Evolutionary conservation across 495 filamentous ascomycete species (phyloP).

Genomic region (Talaromyces stipitatus): DNA sequence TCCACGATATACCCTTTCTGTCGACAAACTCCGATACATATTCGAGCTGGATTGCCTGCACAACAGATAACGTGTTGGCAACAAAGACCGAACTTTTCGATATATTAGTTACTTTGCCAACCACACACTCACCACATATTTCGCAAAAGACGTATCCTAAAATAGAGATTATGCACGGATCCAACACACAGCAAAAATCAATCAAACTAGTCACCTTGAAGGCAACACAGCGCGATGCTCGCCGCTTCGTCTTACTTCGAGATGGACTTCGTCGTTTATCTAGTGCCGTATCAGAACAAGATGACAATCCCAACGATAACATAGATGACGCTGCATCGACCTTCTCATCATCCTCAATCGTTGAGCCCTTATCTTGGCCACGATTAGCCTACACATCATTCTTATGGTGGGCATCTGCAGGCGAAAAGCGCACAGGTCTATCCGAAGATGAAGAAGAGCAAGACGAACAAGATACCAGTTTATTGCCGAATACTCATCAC

Average conservation of each 20-base stretch:
- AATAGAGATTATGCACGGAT: conserved; percentile 34
- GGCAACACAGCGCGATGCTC: conserved; percentile 85
- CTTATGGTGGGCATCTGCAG: conserved; percentile 98
- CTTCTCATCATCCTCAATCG: conserved; percentile 44
- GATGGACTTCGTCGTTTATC: conserved; percentile 53
- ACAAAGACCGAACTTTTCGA: conserved; percentile 85
- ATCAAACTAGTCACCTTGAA: conserved; percentile 43
- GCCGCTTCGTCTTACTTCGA: conserved; percentile 67
- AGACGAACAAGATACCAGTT: conserved; percentile 33
- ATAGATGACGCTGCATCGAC: conserved; percentile 34
- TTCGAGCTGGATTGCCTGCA: conserved; percentile 83
- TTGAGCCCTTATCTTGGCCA: conserved; percentile 81
- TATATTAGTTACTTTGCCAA: conserved; percentile 72
- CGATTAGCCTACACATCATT: conserved; percentile 84
- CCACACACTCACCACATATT: conserved; percentile 49
- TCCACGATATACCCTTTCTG: conserved; percentile 84
- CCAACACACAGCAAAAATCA: conserved; percentile 18
- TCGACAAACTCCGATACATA: conserved; percentile 28
- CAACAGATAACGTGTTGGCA: conserved; percentile 83
- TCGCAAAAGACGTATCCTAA: conserved; percentile 61
- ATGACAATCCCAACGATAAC: conserved; percentile 19
- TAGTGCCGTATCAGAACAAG: conserved; percentile 15
- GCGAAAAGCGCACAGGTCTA: conserved; percentile 60
- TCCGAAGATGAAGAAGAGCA: conserved; percentile 37
- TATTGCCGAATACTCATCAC: conserved; percentile 29